Base-by-base conservation (phyloP, 208 protist genomes). In the Wallacemonas sp. region DNA sequence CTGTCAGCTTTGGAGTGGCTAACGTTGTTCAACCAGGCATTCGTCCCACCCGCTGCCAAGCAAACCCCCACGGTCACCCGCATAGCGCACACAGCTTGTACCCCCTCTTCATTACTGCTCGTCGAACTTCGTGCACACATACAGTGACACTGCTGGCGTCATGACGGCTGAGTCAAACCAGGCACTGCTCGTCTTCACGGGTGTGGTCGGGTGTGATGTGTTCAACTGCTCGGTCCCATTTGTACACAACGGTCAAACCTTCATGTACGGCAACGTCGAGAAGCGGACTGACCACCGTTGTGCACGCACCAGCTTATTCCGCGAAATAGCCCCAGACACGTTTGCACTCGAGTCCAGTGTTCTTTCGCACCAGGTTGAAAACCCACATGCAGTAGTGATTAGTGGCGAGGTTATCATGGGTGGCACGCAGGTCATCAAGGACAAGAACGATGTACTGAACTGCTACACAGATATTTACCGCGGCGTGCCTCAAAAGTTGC, bases 391-490 rank as follows among this genome's bases (percentile, higher is more conserved):
- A 15, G 30, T 32, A 2, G 42, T 52, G 10, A 41, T 61, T 2
- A 27, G 54, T 2, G 38, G 24, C 4, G 55, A 60, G 22, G 42
- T 63, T 4, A 9, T 65, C 3, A 32, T 72, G 13, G 42, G 52
- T 2, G 66, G 66, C 9, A 42, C 29, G 21, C 66, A 34, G 21
- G 66, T 60, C 8, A 30, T 66, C 29, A 60, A 63, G 66, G 36
- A 65, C 26, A 38, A 13, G 5, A 39, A 37, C 38, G 17, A 66
- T 8, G 37, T 59, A 3, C 1, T 36, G 6, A 65, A 59, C 50
- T 54, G 37, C 37, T 72, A 62, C 48, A 41, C 30, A 8, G 57
- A 72, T 39, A 3, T 72, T 6, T 72, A 72, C 45, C 55, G 48
- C 5, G 58, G 66, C 15, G 36, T 24, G 32, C 58, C 59, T 37